Evolutionary conservation across 176 grass and related monocot species (phyloP), one percentile per base, ranked within the genome.

Genomic region (Musa beccarii): DNA sequence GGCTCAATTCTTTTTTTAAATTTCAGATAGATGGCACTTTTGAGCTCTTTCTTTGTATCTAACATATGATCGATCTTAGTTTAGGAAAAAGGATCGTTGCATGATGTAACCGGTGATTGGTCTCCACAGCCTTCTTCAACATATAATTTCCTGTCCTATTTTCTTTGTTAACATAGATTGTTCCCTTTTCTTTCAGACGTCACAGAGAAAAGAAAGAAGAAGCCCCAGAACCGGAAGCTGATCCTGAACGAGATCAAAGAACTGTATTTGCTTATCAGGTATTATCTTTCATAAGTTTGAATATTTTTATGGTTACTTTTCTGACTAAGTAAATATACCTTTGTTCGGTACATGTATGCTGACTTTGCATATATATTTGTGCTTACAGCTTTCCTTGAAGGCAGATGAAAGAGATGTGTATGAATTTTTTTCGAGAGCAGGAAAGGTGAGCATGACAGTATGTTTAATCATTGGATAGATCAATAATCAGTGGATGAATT

Each of bases 171-270:
- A 13, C 16, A 23, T 83, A 75, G 61, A 29, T 54, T 43, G 21
- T 26, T 69, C 67, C 84, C 49, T 74, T 54, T 62, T 74, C 54
- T 28, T 86, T 79, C 84, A 99, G 95, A 76, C 88, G 76, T 59
- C 61, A 80, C 49, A 73, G 57, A 73, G 79, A 80, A 52, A 91
- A 92, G 81, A 99, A 94, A 83, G 95, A 99, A 59, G 95, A 93
- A 49, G 53, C 7, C 61, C 73, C 74, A 15, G 95, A 94, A 78
- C 88, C 88, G 53, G 90, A 92, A 83, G 88, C 91, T 80, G 90
- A 94, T 74, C 95, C 95, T 79, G 95, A 99, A 94, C 85, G 95
- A 83, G 95, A 99, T 84, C 95, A 99, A 72, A 94, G 95, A 74
- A 99, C 95, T 64, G 95, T 99, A 67, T 99, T 99, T 81, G 95